Conservation (phyloP, 306 rosid species). For the Vigna radiata region DNA sequence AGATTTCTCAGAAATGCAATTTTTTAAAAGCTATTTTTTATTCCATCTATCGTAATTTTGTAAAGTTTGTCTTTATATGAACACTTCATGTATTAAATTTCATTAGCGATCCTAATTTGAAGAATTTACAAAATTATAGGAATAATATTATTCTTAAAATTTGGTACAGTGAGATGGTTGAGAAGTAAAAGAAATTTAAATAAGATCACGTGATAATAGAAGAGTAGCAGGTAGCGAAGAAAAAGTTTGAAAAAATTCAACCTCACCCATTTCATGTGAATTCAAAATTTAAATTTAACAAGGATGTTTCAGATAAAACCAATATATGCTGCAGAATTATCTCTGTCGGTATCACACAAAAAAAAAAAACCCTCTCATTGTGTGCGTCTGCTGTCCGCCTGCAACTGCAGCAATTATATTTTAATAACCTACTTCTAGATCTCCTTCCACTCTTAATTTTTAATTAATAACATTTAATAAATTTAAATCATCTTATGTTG, state of each 20-base stretch:
- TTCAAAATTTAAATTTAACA: slow-evolving; percentile 48
- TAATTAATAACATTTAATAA: no score
- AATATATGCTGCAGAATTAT: slow-evolving; percentile 40
- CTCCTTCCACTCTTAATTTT: no score
- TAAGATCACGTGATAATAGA: slow-evolving; percentile 54
- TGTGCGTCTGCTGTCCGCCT: slow-evolving; percentile 13
- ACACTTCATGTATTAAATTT: not conserved
- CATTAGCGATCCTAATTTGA: no score
- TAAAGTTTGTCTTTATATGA: not conserved
- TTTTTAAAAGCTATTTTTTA: not conserved
- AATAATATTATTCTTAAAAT: not conserved
- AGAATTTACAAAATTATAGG: not conserved
- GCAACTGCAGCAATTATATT: not conserved
- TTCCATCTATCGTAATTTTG: not conserved
- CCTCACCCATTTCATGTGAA: slow-evolving; percentile 3
- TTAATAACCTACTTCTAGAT: no score
- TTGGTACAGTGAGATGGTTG: not conserved
- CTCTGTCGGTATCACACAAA: slow-evolving; percentile 48
- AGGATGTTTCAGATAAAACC: not conserved
- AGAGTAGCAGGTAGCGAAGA: not conserved
- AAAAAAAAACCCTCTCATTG: slow-evolving; percentile 44
- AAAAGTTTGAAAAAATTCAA: slow-evolving; percentile 20
- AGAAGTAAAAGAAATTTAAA: slow-evolving; percentile 39
- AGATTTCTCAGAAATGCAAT: no score
- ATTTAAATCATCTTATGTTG: no score